These are phyloP conservation scores for Tetrahymena borealis DNA, from an alignment of 73 alveolate genomes.

Conservation along the genomic window DNA sequence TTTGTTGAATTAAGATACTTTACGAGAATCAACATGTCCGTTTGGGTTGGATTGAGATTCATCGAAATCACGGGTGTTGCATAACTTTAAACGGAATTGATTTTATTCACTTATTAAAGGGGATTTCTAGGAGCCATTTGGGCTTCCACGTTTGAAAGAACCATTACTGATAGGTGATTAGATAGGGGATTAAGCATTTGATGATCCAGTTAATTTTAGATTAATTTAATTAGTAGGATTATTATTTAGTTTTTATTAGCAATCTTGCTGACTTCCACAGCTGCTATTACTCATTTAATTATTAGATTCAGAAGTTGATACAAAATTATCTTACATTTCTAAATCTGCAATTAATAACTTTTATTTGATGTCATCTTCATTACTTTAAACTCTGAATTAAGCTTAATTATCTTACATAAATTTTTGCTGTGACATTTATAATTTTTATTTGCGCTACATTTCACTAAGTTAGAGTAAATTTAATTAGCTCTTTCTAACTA, in stretches of 20 bases:
- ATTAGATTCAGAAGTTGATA: neutral
- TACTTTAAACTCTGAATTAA: neutral
- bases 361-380: neutral
- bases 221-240: neutral
- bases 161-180: neutral
- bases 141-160: neutral
- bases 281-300: neutral
- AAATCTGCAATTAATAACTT: neutral
- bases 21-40: neutral
- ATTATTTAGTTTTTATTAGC: neutral
- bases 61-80: neutral
- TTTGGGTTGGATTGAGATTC: neutral
- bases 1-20: neutral
- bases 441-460: neutral
- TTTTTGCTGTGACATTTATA: neutral
- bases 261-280: neutral
- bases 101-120: neutral
- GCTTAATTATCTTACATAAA: neutral
- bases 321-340: neutral
- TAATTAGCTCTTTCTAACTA: neutral
- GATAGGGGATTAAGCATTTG: neutral
- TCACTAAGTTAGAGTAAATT: neutral
- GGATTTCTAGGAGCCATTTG: neutral
- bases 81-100: neutral
- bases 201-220: neutral